Conservation (phyloP, 2,329 filamentous ascomycete species). For the Fusarium newnesense region DNA sequence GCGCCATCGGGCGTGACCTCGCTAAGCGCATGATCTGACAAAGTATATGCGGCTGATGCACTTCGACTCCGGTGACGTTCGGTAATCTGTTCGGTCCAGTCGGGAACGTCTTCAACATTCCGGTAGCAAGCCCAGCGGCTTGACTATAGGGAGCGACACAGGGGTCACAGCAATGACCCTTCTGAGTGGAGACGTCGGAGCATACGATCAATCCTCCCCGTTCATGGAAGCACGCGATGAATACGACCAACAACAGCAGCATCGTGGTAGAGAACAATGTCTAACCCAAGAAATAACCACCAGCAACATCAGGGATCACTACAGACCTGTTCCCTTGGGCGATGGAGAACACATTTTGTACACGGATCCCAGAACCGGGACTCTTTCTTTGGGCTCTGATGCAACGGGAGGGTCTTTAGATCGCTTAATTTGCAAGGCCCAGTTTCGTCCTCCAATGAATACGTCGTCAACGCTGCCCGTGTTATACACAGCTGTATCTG, state of each 20-base stretch:
- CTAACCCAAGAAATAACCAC: slow-evolving; percentile 48
- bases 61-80: slow-evolving; percentile 63
- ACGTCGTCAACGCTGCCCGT: slow-evolving; percentile 53
- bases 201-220: slow-evolving; percentile 19
- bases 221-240: slow-evolving; percentile 26
- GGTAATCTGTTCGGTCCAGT: slow-evolving; percentile 37
- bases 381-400: slow-evolving; percentile 70
- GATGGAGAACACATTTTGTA: slow-evolving; percentile 74
- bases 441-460: slow-evolving; percentile 54
- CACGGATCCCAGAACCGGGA: slow-evolving; percentile 66
- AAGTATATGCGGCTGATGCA: slow-evolving; percentile 62
- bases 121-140: slow-evolving; percentile 30
- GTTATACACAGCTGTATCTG: slow-evolving; percentile 66
- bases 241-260: slow-evolving; percentile 23
- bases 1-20: slow-evolving; percentile 70
- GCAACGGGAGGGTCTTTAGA: slow-evolving; percentile 61
- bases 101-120: slow-evolving; percentile 37
- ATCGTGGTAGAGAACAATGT: slow-evolving; percentile 23
- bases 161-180: slow-evolving; percentile 32
- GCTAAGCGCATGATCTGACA: slow-evolving; percentile 63
- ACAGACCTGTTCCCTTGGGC: slow-evolving; percentile 70
- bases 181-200: slow-evolving; percentile 14
- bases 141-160: slow-evolving; percentile 33
- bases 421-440: slow-evolving; percentile 67
- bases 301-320: slow-evolving; percentile 65